A percentile compares a stretch with the other conserved stretches of the same genome.
Conservation (phyloP, 352 stramenopile species). For the Thalassiosira ordinaria region DNA sequence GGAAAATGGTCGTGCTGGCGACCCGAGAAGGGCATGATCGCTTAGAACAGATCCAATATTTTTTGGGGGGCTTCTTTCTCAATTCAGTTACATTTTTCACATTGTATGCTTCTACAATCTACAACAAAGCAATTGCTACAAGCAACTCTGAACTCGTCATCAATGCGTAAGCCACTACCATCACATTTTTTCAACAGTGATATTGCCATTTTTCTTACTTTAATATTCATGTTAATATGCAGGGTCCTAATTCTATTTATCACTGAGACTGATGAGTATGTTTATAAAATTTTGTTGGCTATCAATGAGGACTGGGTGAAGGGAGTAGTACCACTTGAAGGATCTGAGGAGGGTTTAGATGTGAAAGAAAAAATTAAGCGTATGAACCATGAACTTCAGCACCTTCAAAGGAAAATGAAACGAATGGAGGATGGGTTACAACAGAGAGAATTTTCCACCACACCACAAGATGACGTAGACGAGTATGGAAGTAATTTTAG, state of each 20-base stretch:
- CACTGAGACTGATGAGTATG: background rate
- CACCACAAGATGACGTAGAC: too few relatives aligned
- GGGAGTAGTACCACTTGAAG: background rate
- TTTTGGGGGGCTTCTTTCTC: background rate
- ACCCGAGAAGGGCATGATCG: background rate
- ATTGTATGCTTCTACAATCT: background rate
- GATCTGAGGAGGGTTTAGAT: background rate
- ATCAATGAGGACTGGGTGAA: background rate
- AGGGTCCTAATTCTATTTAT: background rate
- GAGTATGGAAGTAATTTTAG: too few relatives aligned
- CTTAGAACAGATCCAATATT: background rate
- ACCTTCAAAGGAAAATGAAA: background rate
- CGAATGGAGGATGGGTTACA: conserved; percentile 1
- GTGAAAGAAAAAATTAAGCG: background rate
- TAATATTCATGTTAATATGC: background rate
- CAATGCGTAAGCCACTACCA: background rate
- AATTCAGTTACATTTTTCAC: background rate
- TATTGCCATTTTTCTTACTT: background rate
- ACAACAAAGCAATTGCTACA: background rate
- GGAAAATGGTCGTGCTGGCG: background rate
- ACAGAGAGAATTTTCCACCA: too few relatives aligned
- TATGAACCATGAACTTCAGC: background rate
- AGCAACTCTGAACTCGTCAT: background rate
- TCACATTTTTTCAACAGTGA: background rate
- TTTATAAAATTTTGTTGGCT: background rate